phyloP scores from a whole-genome alignment of 2,329 filamentous ascomycete species.

The Fusarium buharicum region DNA sequence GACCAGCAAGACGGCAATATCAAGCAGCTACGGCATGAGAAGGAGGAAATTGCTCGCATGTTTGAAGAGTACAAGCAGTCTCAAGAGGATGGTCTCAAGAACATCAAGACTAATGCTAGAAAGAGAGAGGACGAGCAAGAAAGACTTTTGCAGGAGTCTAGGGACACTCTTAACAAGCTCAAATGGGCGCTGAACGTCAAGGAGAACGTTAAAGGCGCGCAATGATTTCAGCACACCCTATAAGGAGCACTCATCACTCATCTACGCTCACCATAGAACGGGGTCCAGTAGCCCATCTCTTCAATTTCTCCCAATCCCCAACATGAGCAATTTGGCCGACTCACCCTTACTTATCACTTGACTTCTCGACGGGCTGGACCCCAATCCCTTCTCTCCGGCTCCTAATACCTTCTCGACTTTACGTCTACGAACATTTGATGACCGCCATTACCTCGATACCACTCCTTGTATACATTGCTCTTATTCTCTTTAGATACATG shows the following conservation, averaged over 20 bases:
- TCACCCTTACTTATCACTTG: not conserved
- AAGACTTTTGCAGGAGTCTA: conserved; percentile 65
- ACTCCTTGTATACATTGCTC: conserved; percentile 37
- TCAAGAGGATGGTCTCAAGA: conserved; percentile 69
- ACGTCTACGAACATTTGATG: conserved; percentile 37
- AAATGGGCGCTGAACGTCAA: conserved; percentile 78
- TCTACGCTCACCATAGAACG: not conserved
- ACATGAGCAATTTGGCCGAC: not conserved
- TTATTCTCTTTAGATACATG: conserved; percentile 38
- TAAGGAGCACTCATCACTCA: not conserved
- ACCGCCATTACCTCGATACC: conserved; percentile 40
- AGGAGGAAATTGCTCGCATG: conserved; percentile 67
- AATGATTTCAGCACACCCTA: conserved; percentile 51
- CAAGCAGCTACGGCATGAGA: conserved; percentile 67
- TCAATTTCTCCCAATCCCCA: not conserved
- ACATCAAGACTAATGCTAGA: conserved; percentile 67
- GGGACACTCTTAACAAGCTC: conserved; percentile 72
- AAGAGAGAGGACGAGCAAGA: conserved; percentile 71
- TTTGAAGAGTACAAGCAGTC: conserved; percentile 73
- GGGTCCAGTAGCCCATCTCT: not conserved
- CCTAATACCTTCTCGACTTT: conserved; percentile 17
- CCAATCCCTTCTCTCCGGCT: conserved; percentile 13
- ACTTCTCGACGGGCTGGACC: conserved; percentile 14
- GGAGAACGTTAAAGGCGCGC: conserved; percentile 65
- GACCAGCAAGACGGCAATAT: conserved; percentile 79